Conservation (phyloP, 192 early-diverging fungal species). For the Radiomyces spectabilis region DNA sequence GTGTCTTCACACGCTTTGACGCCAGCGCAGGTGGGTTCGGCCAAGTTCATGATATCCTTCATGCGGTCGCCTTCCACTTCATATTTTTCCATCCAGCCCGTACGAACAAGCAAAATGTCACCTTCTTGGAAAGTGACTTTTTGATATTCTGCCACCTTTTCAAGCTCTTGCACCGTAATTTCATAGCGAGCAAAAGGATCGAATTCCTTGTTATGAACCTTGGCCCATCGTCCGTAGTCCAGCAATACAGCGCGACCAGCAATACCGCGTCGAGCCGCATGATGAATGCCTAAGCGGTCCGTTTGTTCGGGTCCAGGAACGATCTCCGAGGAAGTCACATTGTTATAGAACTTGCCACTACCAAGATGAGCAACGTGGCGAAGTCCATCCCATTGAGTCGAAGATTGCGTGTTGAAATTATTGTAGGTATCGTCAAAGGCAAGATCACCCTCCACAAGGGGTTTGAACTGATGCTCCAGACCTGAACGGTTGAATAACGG, state of each 20-base stretch:
- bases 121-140: conserved; percentile 17
- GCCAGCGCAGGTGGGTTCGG: conserved; percentile 1
- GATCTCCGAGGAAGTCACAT: not conserved
- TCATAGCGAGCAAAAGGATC: conserved; percentile 14
- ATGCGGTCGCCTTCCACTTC: not conserved
- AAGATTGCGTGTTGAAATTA: conserved; percentile 27
- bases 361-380: conserved; percentile 12
- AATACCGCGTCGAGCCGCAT: conserved; percentile 23
- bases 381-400: conserved; percentile 28
- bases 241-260: conserved; percentile 19
- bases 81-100: conserved; percentile 17
- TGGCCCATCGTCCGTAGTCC: conserved; percentile 21
- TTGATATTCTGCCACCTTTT: conserved; percentile 11
- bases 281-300: conserved; percentile 22
- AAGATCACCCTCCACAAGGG: not conserved
- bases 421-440: conserved; percentile 23
- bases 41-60: not conserved
- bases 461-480: not conserved
- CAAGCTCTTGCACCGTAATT: conserved; percentile 15
- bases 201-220: conserved; percentile 4
- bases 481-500: conserved; percentile 3
- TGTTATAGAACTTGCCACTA: conserved; percentile 17
- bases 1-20: conserved; percentile 25
- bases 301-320: not conserved
- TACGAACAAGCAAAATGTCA: conserved; percentile 22